A percentile compares a stretch with the other conserved stretches of the same genome.
Evolutionary conservation across 768 basidiomycete genomes (phyloP).

Genomic region (Termitomyces eurrhizus): DNA sequence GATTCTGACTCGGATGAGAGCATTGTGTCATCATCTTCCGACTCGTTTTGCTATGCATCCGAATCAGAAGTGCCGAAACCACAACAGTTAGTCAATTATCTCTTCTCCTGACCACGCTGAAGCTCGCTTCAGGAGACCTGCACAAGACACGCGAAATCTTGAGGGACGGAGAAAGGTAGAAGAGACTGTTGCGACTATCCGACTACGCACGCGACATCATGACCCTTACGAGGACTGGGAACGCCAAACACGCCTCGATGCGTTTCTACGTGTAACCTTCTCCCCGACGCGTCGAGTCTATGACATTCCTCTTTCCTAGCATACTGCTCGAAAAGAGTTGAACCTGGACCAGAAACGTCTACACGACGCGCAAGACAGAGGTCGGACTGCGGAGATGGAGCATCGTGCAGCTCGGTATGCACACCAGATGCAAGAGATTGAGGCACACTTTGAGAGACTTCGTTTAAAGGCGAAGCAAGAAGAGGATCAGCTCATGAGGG

Average conservation of each 20-base stretch:
- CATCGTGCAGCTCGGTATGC: slow-evolving; percentile 37
- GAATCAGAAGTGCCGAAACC: slow-evolving; percentile 35
- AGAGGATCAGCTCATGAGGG: slow-evolving; percentile 38
- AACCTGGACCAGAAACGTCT: slow-evolving; percentile 28
- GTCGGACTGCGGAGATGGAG: slow-evolving; percentile 28
- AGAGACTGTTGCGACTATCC: slow-evolving; percentile 49
- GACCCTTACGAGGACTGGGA: slow-evolving; percentile 61
- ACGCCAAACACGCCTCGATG: slow-evolving; percentile 45
- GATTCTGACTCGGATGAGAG: slow-evolving; percentile 32
- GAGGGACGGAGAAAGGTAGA: slow-evolving; percentile 40
- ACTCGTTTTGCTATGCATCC: slow-evolving; percentile 39
- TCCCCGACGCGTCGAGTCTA: not conserved
- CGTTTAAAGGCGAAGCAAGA: slow-evolving; percentile 41
- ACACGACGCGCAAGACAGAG: slow-evolving; percentile 43
- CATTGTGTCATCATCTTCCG: slow-evolving; percentile 23
- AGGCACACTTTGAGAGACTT: slow-evolving; percentile 38
- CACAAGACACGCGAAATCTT: slow-evolving; percentile 26
- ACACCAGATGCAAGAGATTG: slow-evolving; percentile 51
- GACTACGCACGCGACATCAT: slow-evolving; percentile 45
- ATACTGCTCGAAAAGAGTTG: slow-evolving; percentile 41
- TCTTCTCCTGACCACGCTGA: slow-evolving; percentile 1
- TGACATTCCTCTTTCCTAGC: slow-evolving; percentile 24
- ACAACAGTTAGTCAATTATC: slow-evolving; percentile 27
- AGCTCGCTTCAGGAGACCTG: slow-evolving; percentile 19
- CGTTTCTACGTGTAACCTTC: slow-evolving; percentile 36